Percentiles rank a stretch among this genome's conserved stretches.
phyloP scores from a whole-genome alignment of 2,329 filamentous ascomycete species.

The Davidsoniella eucalypti region DNA sequence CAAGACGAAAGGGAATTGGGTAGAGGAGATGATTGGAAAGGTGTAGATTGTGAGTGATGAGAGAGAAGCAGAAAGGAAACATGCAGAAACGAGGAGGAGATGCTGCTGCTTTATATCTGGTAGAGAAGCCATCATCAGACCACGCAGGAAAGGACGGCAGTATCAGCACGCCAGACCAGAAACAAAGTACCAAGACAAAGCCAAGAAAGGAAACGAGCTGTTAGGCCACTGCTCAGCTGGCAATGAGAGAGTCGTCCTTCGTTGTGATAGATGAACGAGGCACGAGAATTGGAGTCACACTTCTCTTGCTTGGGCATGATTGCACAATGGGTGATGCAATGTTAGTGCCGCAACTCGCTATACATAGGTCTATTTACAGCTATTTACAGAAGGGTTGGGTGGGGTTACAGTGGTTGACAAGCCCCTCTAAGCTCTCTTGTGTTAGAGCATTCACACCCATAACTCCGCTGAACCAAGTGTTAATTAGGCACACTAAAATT shows the following conservation, averaged over 20 bases:
- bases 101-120: slow-evolving; percentile 2
- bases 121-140: background rate
- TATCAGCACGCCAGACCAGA: background rate
- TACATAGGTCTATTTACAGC: too few relatives aligned
- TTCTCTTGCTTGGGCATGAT: too few relatives aligned
- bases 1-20: background rate
- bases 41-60: background rate
- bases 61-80: background rate
- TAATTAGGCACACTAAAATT: too few relatives aligned
- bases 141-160: background rate
- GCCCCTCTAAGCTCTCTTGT: too few relatives aligned
- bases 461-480: too few relatives aligned
- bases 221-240: background rate
- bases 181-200: background rate
- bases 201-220: background rate
- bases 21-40: background rate
- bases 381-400: too few relatives aligned
- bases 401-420: too few relatives aligned
- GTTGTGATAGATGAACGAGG: too few relatives aligned
- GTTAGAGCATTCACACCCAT: too few relatives aligned
- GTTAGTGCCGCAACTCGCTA: too few relatives aligned
- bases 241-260: background rate
- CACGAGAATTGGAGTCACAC: too few relatives aligned
- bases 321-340: too few relatives aligned
- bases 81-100: background rate